Base-by-base conservation (phyloP, 208 protist species). In the Trichomonas tenax region DNA sequence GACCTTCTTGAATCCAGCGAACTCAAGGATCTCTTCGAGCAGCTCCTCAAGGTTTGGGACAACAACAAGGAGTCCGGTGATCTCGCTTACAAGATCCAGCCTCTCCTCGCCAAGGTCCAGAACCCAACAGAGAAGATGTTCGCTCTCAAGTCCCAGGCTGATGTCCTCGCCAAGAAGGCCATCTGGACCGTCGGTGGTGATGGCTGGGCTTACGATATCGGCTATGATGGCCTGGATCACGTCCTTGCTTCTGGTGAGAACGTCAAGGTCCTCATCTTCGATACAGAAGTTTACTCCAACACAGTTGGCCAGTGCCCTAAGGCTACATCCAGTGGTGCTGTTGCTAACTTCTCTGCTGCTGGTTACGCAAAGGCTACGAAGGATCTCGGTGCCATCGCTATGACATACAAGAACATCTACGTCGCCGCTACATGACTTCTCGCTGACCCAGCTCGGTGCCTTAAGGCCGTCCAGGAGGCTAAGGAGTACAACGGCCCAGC, bases 211-310 rank as follows among this genome's bases (percentile, higher is more conserved):
- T n/a, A n/a, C n/a, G n/a, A 44, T 21, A 96, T 98, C n/a, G 97
- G 97, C 44, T 96, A 97, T 96, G 96, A 96, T 88, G 97, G 97
- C 31, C 38, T 98, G 6, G 97, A 98, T 45, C 97, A 98, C 95
- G 97, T 98, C 23, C 15, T 98, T n/a, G 95, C 96, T 81, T 95
- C 40, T n/a, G 97, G 97, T 45, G 96, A 97, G 36, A 96, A 98
- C 82, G 95, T 98, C 21, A 98, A 98, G 4, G 97, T 98, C 10
- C n/a, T 98, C 9, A 97, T 98, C 96, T 98, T 86, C n/a, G n/a
- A n/a, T n/a, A n/a, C n/a, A n/a, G n/a, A n/a, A n/a, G n/a, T n/a
- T n/a, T n/a, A n/a, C n/a, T n/a, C n/a, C n/a, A n/a, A n/a, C n/a
- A n/a, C n/a, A n/a, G n/a, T n/a, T n/a, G n/a, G n/a, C n/a, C n/a